These are phyloP conservation scores for Suillus subaureus DNA, from an alignment of 768 basidiomycete genomes.

Conservation along the genomic window DNA sequence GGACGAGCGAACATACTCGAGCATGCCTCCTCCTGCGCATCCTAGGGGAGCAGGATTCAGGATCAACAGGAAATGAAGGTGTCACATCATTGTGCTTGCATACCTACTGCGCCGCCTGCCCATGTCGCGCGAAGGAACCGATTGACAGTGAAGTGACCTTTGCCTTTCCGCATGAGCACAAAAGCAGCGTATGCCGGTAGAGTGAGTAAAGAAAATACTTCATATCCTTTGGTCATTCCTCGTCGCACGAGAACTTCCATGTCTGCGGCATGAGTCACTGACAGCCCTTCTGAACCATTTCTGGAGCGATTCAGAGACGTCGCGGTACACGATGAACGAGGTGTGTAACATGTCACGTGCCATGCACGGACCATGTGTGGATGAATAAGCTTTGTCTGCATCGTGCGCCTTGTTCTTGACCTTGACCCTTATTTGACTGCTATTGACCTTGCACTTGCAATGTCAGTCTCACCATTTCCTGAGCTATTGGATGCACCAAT, in stretches of 20 bases:
- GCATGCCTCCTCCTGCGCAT: slow-evolving; percentile 50
- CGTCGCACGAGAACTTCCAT: slow-evolving; percentile 68
- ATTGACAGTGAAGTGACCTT: slow-evolving; percentile 58
- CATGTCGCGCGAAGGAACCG: slow-evolving; percentile 71
- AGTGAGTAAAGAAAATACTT: slow-evolving; percentile 60
- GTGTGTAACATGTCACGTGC: slow-evolving; percentile 23
- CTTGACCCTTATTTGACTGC: slow-evolving; percentile 18
- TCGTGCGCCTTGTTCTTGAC: slow-evolving; percentile 13
- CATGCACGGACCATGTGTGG: slow-evolving; percentile 33
- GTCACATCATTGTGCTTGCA: slow-evolving; percentile 17
- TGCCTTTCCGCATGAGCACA: slow-evolving; percentile 55
- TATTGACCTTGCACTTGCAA: slow-evolving; percentile 17
- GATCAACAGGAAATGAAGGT: background rate
- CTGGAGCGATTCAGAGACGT: slow-evolving; percentile 1
- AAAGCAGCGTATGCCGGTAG: slow-evolving; percentile 64
- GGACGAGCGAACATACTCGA: slow-evolving; percentile 63
- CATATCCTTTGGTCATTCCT: slow-evolving; percentile 68
- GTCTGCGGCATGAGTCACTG: slow-evolving; percentile 52
- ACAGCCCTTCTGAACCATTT: slow-evolving; percentile 20
- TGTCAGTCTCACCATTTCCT: slow-evolving; percentile 35
- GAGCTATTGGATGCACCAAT: slow-evolving; percentile 66
- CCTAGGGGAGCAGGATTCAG: slow-evolving; percentile 20
- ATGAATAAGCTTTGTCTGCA: slow-evolving; percentile 18
- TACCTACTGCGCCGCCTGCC: slow-evolving; percentile 67
- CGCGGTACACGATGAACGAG: slow-evolving; percentile 7